phyloP scores from a whole-genome alignment of 1,284 basidiomycete species.

The Acaromyces ingoldii region DNA sequence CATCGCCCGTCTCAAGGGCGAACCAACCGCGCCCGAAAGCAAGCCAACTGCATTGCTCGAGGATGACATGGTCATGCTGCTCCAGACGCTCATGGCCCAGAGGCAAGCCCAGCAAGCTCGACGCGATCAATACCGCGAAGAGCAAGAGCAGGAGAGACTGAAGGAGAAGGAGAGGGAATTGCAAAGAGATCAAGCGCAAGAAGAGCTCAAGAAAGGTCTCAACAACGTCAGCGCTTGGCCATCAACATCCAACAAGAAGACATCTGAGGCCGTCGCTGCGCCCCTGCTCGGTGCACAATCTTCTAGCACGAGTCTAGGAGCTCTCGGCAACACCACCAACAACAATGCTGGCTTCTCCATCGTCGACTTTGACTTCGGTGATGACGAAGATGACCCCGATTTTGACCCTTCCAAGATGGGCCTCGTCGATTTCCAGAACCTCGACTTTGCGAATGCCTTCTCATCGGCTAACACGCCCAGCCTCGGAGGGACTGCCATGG shows the following conservation, averaged over 20 bases:
- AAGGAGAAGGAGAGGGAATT: too few species aligned
- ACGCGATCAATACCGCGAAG: background rate
- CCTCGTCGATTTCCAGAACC: background rate
- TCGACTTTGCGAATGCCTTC: background rate
- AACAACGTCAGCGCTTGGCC: background rate
- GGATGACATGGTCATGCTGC: background rate
- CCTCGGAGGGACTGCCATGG: too few species aligned
- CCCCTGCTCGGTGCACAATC: background rate
- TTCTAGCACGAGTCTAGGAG: too few species aligned
- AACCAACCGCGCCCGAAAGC: background rate
- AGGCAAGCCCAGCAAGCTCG: slow-evolving; percentile 1
- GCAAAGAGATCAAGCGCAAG: too few species aligned
- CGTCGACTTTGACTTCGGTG: slow-evolving; percentile 6
- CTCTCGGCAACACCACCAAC: background rate
- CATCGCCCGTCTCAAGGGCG: slow-evolving; percentile 3
- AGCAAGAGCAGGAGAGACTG: background rate
- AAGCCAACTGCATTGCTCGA: background rate
- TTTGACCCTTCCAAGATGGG: slow-evolving; percentile 3
- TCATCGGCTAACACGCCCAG: too few species aligned
- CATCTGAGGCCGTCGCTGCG: background rate
- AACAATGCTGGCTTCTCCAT: slow-evolving; percentile 2
- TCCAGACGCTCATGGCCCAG: slow-evolving; percentile 4
- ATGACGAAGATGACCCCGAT: slow-evolving; percentile 7
- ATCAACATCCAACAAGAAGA: background rate
- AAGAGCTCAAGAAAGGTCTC: background rate